Evolutionary conservation across 352 stramenopile species (phyloP).

Genomic region (Phytophthora multivora): DNA sequence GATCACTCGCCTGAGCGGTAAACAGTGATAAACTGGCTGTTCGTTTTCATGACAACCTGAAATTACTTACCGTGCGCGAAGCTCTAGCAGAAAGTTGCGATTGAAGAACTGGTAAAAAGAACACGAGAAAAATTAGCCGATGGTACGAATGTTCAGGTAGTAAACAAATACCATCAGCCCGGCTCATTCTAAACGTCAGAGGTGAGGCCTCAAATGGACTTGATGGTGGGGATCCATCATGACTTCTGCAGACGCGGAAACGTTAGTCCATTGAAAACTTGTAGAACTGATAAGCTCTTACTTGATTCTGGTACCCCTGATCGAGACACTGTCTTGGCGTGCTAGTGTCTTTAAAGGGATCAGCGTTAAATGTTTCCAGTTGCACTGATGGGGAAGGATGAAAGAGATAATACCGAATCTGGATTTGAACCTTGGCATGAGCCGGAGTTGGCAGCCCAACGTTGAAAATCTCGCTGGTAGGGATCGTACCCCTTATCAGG

Average conservation of each 20-base stretch:
- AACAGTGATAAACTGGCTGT: neutral
- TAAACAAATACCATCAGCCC: conserved; percentile 30
- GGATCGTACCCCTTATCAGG: neutral
- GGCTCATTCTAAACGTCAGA: conserved; percentile 39
- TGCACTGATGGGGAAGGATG: neutral
- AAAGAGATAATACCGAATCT: conserved; percentile 15
- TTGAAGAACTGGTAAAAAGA: conserved; percentile 27
- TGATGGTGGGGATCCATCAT: neutral
- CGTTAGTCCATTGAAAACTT: conserved; percentile 5
- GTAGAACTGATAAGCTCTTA: conserved; percentile 10
- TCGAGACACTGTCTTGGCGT: neutral
- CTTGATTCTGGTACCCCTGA: conserved; percentile 1
- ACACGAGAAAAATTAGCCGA: neutral
- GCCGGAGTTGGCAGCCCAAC: conserved; percentile 6
- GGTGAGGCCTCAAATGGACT: conserved; percentile 21
- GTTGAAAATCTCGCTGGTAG: conserved; percentile 7
- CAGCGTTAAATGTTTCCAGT: conserved; percentile 2
- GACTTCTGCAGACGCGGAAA: conserved; percentile 3
- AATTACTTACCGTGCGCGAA: conserved; percentile 3
- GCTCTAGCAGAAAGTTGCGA: conserved; percentile 23
- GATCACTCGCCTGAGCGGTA: conserved; percentile 1
- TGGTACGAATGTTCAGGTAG: neutral
- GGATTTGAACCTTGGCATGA: conserved; percentile 9
- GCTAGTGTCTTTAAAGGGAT: conserved; percentile 13
- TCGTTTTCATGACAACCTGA: neutral